phyloP scores from a whole-genome alignment of 768 basidiomycete genomes.

The Lactarius indigo region DNA sequence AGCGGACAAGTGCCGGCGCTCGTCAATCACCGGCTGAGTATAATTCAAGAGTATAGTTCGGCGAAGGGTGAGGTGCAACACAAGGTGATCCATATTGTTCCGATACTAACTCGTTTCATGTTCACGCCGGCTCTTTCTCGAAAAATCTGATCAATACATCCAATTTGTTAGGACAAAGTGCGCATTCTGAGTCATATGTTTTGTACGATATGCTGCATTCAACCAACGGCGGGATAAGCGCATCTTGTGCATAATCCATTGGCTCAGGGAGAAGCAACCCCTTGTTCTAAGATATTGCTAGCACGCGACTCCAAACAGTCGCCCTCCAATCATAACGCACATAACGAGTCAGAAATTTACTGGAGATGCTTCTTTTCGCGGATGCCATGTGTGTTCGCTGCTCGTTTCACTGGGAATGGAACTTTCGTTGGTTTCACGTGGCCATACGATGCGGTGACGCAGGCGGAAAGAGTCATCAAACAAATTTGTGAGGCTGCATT shows the following conservation, averaged over 20 bases:
- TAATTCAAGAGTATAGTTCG: neutral
- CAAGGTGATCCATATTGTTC: neutral
- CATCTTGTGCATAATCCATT: neutral
- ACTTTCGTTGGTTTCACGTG: neutral
- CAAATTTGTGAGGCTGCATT: neutral
- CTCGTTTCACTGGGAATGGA: neutral
- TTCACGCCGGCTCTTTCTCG: neutral
- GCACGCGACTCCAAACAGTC: neutral
- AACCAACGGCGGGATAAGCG: neutral
- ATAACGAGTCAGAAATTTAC: neutral
- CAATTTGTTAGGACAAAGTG: neutral
- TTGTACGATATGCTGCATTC: neutral
- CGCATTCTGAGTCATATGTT: neutral
- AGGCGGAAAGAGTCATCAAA: neutral
- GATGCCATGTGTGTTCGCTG: neutral
- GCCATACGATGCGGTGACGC: neutral
- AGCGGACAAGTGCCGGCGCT: neutral
- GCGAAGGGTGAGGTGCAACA: neutral
- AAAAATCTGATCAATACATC: neutral
- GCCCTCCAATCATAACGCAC: neutral
- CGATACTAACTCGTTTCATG: neutral
- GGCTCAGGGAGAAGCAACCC: neutral
- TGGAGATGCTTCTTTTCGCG: neutral
- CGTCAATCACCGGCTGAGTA: neutral
- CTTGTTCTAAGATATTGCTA: neutral